phyloP scores from a whole-genome alignment of 192 early-diverging fungal species.

The Cetraspora pellucida region DNA sequence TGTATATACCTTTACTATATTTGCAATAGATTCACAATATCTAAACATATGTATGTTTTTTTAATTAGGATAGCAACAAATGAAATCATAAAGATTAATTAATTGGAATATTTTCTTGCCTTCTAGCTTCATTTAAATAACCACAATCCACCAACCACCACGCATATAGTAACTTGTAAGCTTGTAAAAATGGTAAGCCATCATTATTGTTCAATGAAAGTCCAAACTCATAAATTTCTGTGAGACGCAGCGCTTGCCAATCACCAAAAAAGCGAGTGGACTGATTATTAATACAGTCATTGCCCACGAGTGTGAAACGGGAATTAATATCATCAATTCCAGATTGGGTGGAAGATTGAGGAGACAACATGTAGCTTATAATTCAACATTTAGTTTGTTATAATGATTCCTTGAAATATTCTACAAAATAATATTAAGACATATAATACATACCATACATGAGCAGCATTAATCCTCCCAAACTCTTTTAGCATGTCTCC shows the following conservation, averaged over 20 bases:
- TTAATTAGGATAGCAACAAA: not conserved
- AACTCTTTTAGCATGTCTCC: conserved; percentile 72
- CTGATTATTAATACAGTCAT: conserved; percentile 48
- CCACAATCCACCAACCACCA: conserved; percentile 84
- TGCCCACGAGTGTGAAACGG: conserved; percentile 72
- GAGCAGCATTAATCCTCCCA: conserved; percentile 63
- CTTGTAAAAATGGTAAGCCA: conserved; percentile 84
- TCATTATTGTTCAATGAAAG: conserved; percentile 54
- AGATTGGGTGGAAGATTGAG: conserved; percentile 59
- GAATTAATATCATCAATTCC: conserved; percentile 65
- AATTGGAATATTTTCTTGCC: conserved; percentile 32
- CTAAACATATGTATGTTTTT: conserved; percentile 22
- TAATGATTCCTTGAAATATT: not conserved
- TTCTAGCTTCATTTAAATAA: conserved; percentile 65
- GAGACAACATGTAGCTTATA: conserved; percentile 65
- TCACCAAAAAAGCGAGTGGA: conserved; percentile 47
- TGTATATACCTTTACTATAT: conserved; percentile 68
- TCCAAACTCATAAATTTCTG: conserved; percentile 85
- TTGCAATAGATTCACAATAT: conserved; percentile 80
- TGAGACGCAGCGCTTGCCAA: conserved; percentile 65
- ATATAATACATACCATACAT: conserved; percentile 71
- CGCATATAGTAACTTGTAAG: conserved; percentile 84
- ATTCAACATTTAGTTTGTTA: not conserved
- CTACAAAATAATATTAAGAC: not conserved
- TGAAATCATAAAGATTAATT: not conserved